Conservation (phyloP, 768 basidiomycete genomes). For the Pisolithus marmoratus region DNA sequence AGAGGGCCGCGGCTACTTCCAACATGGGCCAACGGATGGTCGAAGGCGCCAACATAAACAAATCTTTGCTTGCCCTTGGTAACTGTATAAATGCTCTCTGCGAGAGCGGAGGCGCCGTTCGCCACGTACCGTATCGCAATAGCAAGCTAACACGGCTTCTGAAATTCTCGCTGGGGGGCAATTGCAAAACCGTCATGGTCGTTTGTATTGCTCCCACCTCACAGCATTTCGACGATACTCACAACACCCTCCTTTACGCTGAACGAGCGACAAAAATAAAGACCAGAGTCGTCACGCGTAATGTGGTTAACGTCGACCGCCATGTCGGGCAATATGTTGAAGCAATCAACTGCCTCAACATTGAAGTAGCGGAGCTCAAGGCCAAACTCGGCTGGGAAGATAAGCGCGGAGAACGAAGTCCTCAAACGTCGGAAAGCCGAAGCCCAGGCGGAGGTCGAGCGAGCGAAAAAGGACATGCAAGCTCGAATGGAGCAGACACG, state of each 20-base stretch:
- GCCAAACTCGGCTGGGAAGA: constrained; percentile 74
- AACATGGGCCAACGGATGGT: constrained; percentile 99
- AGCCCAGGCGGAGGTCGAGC: constrained; percentile 66
- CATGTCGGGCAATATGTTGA: constrained; percentile 95
- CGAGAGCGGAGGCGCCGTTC: constrained; percentile 81
- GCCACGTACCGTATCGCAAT: constrained; percentile 95
- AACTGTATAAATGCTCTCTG: constrained; percentile 99
- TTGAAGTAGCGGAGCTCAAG: constrained; percentile 81
- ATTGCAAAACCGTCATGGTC: constrained; percentile 99
- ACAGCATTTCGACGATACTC: constrained; percentile 95
- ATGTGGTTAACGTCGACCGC: constrained; percentile 90
- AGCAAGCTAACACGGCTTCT: constrained; percentile 96
- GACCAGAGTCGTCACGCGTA: constrained; percentile 93
- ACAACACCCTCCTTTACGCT: constrained; percentile 96
- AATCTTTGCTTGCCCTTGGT: constrained; percentile 92
- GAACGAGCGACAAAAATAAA: constrained; percentile 98
- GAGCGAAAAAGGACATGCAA: constrained; percentile 68
- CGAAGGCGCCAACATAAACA: constrained; percentile 99
- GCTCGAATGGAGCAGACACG: constrained; percentile 67
- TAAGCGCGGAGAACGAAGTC: constrained; percentile 55
- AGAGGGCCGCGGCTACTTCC: constrained; percentile 90
- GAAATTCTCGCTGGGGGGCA: constrained; percentile 96
- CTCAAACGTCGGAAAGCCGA: constrained; percentile 64
- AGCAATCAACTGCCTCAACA: constrained; percentile 84
- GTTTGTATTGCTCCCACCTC: constrained; percentile 96